Percentiles rank a stretch among this genome's conserved stretches.
Conservation (phyloP, 108 stramenopile genomes). For the Fragilaria radians region DNA sequence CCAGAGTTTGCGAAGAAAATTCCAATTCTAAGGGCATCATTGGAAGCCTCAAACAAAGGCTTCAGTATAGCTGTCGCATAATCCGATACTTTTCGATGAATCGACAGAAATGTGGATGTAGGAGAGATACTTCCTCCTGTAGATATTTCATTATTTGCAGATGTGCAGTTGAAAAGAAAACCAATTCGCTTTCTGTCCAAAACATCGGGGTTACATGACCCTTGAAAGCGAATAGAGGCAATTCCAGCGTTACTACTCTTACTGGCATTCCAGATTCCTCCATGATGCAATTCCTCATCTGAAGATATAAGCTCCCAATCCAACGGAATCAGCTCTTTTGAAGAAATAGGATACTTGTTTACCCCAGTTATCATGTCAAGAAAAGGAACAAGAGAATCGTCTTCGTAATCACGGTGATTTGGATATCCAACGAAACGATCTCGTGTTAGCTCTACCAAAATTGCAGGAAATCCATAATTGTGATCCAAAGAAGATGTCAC, state of each 20-base stretch:
- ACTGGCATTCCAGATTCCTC: constrained; percentile 15
- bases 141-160: constrained; percentile 34
- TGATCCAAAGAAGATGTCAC: constrained; percentile 13
- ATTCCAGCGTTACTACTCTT: constrained; percentile 6
- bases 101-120: constrained; percentile 17
- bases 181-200: constrained; percentile 19
- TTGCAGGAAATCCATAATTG: constrained; percentile 8
- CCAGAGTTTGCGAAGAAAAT: constrained; percentile 44
- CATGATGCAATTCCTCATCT: constrained; percentile 16
- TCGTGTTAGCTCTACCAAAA: constrained; percentile 30
- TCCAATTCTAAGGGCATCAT: constrained; percentile 14
- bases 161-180: constrained; percentile 33
- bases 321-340: constrained; percentile 23
- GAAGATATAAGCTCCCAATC: constrained; percentile 31
- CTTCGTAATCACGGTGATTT: constrained; percentile 22
- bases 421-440: constrained; percentile 60
- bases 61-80: constrained; percentile 33
- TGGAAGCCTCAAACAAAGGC: constrained; percentile 38
- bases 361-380: constrained; percentile 23
- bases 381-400: constrained; percentile 32
- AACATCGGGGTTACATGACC: constrained; percentile 37
- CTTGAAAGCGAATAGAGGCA: constrained; percentile 36
- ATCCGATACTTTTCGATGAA: constrained; percentile 24
- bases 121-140: constrained; percentile 33
- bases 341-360: constrained; percentile 32